phyloP scores from a whole-genome alignment of 164 flowering plant species.

The Santalum album region DNA sequence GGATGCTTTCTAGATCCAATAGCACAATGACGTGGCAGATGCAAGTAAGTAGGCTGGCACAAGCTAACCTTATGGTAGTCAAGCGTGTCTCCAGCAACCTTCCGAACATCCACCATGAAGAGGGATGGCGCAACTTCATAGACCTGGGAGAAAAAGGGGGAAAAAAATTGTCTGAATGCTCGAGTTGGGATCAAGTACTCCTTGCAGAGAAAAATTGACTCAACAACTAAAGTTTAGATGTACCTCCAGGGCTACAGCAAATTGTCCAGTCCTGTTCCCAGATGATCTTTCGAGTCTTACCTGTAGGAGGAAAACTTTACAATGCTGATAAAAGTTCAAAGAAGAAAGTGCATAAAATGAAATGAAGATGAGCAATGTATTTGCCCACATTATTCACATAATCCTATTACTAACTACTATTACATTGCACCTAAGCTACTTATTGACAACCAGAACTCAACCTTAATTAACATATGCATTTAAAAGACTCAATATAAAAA shows the following conservation, averaged over 20 bases:
- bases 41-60: neutral
- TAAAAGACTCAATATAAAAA: no score
- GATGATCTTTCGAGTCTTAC: conserved; percentile 85
- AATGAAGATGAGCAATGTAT: neutral
- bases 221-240: neutral
- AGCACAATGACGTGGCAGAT: neutral
- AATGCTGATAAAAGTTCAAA: neutral
- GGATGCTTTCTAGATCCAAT: neutral
- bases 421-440: no score
- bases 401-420: no score
- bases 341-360: neutral
- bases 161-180: no score
- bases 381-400: no score
- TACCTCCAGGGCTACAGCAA: conserved; percentile 94
- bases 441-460: no score
- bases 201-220: neutral
- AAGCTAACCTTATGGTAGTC: conserved; percentile 86
- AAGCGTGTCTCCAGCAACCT: conserved; percentile 93
- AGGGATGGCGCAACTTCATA: conserved; percentile 90
- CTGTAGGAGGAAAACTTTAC: conserved; percentile 24
- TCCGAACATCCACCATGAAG: conserved; percentile 94
- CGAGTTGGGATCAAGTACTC: neutral
- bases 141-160: conserved; percentile 34
- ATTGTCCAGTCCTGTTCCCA: conserved; percentile 52
- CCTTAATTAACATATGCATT: no score